These are phyloP conservation scores for Geosmithia morbida DNA, from an alignment of 2,329 filamentous ascomycete species.

Conservation along the genomic window DNA sequence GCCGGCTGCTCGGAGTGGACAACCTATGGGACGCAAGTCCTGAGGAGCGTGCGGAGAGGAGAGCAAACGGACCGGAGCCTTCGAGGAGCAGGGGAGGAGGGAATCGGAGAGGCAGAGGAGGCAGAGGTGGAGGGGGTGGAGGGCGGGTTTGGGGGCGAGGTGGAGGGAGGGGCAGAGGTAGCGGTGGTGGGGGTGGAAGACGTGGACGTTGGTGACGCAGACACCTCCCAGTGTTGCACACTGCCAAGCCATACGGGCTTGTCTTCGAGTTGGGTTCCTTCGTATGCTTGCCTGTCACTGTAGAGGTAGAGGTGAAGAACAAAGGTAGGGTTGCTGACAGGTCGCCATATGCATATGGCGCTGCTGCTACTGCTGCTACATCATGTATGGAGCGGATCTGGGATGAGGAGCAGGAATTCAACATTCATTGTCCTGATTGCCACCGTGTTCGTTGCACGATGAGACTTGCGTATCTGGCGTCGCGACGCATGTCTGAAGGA, in stretches of 20 bases:
- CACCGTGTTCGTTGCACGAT: background rate
- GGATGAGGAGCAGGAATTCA: too few species aligned
- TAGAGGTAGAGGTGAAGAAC: too few species aligned
- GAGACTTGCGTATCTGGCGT: background rate
- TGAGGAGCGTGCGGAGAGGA: constrained; percentile 50
- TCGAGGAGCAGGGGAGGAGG: constrained; percentile 18
- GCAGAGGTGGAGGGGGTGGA: constrained; percentile 16
- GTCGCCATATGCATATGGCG: too few species aligned
- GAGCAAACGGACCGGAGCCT: constrained; percentile 38
- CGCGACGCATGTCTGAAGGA: background rate
- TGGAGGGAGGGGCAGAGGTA: constrained; percentile 6
- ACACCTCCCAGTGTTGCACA: too few species aligned
- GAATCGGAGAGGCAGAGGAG: constrained; percentile 15
- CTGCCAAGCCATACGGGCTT: too few species aligned
- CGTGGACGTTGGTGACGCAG: background rate
- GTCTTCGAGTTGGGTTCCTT: too few species aligned
- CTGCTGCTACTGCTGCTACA: too few species aligned
- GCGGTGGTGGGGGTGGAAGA: background rate
- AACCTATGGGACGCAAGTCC: constrained; percentile 64
- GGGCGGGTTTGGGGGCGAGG: constrained; percentile 12
- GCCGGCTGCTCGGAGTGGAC: constrained; percentile 58
- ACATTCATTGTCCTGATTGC: too few species aligned
- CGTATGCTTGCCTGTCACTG: too few species aligned
- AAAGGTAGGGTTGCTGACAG: too few species aligned
- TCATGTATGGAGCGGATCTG: too few species aligned